Percentiles rank a stretch among this genome's conserved stretches.
Evolutionary conservation across 176 grass and related monocot species (phyloP).

Genomic region (Stipa capillata): DNA sequence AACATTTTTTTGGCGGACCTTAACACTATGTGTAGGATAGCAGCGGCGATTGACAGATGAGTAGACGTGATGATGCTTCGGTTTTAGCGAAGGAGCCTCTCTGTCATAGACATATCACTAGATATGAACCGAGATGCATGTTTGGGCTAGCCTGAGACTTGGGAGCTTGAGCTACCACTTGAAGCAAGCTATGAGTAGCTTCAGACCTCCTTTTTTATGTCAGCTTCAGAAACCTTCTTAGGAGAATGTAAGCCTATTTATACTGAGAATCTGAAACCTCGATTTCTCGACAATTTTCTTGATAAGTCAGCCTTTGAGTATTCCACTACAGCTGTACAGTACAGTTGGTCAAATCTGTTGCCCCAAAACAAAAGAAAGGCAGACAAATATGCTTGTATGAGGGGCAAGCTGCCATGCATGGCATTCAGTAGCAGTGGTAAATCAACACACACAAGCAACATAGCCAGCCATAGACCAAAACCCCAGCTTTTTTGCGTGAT

Average conservation of each 20-base stretch:
- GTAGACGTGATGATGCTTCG: too few relatives aligned
- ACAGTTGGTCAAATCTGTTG: not conserved
- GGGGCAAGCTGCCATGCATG: not conserved
- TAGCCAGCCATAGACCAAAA: not conserved
- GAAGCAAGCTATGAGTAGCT: not conserved
- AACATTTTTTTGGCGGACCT: too few relatives aligned
- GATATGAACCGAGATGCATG: too few relatives aligned
- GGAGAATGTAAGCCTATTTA: not conserved
- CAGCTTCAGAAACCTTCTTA: too few relatives aligned
- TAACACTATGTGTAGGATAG: too few relatives aligned
- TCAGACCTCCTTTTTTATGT: not conserved
- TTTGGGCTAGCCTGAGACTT: too few relatives aligned
- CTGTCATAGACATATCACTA: too few relatives aligned
- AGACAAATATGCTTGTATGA: not conserved
- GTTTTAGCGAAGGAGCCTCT: too few relatives aligned
- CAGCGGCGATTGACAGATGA: too few relatives aligned
- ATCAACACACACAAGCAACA: constrained; percentile 11
- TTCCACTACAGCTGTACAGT: not conserved
- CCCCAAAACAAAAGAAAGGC: not conserved
- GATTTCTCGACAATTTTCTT: not conserved
- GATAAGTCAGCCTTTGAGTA: not conserved
- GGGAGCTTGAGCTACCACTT: not conserved
- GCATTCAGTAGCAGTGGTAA: not conserved
- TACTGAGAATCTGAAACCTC: not conserved
- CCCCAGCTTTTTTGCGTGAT: constrained; percentile 17